Base-by-base conservation (phyloP, 257 asterid genomes). In the Fraxinus anomala region DNA sequence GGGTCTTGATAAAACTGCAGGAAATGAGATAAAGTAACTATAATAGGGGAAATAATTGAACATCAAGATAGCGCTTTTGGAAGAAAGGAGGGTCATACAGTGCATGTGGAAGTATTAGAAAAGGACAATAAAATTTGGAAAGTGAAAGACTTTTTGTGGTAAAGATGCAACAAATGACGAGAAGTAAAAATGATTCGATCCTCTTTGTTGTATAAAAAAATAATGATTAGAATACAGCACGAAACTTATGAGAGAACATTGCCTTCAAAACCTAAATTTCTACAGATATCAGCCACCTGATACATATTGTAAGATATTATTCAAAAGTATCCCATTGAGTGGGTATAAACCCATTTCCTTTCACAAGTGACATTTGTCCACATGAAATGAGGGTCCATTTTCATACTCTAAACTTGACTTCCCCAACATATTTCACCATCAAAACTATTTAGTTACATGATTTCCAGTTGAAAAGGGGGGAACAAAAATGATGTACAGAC, bases 1-100 rank as follows among this genome's bases (percentile, higher is more conserved):
- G 91, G 72, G 99, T 91, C 90, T 87, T 88, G 79, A 95, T 89
- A 68, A 87, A 91, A 11, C 99, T 95, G 94, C 88, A 81, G 73
- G 83, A 84, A 61, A 74, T 28, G 31, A 73, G 67, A 31, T 59
- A 37, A 51, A 16, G 83, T 80, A 47, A 82, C 56, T 75, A 68
- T 37, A 36, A 40, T 59, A 65, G 47, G 12, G 36, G 13, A 76
- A 77, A 66, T n/a, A 4, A 26, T 26, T 26, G 69, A 16, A 21
- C 49, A 70, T 16, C 65, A 75, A 10, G 42, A 75, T 79, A 83
- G 40, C 80, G 30, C 19, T 65, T 65, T 70, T 65, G 74, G 66
- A 68, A 42, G 56, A 26, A 74, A 69, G 63, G 72, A 73, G 66
- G 19, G 31, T 42, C 80, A 66, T n/a, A 80, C 42, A 39, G 44